Conservation (phyloP, 2,329 filamentous ascomycete species). For the Fusarium pininemorale region DNA sequence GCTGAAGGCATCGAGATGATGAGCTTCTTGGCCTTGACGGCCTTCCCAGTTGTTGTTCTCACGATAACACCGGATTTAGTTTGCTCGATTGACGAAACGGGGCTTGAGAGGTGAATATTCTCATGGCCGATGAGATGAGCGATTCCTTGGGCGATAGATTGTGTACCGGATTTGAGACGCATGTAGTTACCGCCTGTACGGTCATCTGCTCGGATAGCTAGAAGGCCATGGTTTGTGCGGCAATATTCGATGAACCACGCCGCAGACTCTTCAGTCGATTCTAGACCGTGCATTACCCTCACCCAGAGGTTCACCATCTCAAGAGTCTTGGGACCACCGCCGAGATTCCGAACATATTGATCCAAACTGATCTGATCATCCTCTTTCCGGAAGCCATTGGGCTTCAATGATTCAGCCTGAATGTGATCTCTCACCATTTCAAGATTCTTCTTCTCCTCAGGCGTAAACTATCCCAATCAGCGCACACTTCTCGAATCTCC, state of each 20-base stretch:
- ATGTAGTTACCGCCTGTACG: conserved; percentile 49
- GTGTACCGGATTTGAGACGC: conserved; percentile 42
- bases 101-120: conserved; percentile 24
- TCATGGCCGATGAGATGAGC: conserved; percentile 40
- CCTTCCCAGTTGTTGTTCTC: conserved; percentile 33
- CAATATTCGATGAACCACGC: conserved; percentile 52
- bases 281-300: conserved; percentile 50
- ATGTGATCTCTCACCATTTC: conserved; percentile 49
- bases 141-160: conserved; percentile 40
- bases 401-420: conserved; percentile 45
- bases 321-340: conserved; percentile 42
- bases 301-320: conserved; percentile 51
- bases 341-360: conserved; percentile 47
- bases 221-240: conserved; percentile 46
- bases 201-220: conserved; percentile 49
- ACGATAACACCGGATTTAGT: conserved; percentile 20
- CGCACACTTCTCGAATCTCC: too few relatives aligned
- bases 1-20: conserved; percentile 61
- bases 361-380: conserved; percentile 49
- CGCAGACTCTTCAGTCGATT: conserved; percentile 49
- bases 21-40: conserved; percentile 49
- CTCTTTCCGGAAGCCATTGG: conserved; percentile 25
- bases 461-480: conserved; percentile 35
- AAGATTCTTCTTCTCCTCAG: conserved; percentile 47
- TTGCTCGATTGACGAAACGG: conserved; percentile 40